Evolutionary conservation across 495 filamentous ascomycete species (phyloP), one percentile per base, ranked within the genome.

Genomic region (Annulohypoxylon bovei): DNA sequence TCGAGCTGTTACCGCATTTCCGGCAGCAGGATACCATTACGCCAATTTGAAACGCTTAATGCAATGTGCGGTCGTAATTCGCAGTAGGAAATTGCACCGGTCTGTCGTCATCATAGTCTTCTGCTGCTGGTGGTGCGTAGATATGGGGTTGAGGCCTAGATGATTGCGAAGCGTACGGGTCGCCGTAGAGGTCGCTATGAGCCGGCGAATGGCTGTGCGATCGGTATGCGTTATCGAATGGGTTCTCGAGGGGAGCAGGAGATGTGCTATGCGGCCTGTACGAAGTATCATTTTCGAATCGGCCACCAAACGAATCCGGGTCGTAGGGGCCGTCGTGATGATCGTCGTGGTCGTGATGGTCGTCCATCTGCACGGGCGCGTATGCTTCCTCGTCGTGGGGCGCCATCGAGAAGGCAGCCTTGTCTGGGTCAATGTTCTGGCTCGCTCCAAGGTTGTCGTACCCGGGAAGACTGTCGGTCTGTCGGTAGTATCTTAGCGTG

Each of bases 401-500:
- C 55, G 84, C 83, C 56, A 83, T 82, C 42, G 84, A 85, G 76
- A 88, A 88, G 12, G 84, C 85, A 27, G 83, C 84, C 78, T 87
- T 87, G 75, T 88, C 85, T 0, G 86, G 86, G 71, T 88, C 86
- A 68, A 87, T 87, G 70, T 81, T 81, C 52, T 84, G 77, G 50
- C 80, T 83, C 52, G 79, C 80, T n/a, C 85, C 84, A 20, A 76
- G 72, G 53, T 86, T 86, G 25, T 88, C 86, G 59, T 88, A 87
- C 28, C 89, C 89, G n/a, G 92, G 92, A 5, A 94, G 86, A 42
- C 86, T 86, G 65, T 92, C 92, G 68, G 93, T 89, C 60, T 87
- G 87, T 66, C 90, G 87, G 84, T 90, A 97, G 81, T 93, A 91
- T 73, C 89, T 85, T 58, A 93, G 84, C 53, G 89, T 90, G 80